Percentiles rank a stretch among this genome's conserved stretches.
These are phyloP conservation scores for Fusarium decemcellulare DNA, from an alignment of 2,329 filamentous ascomycete species.

Conservation along the genomic window DNA sequence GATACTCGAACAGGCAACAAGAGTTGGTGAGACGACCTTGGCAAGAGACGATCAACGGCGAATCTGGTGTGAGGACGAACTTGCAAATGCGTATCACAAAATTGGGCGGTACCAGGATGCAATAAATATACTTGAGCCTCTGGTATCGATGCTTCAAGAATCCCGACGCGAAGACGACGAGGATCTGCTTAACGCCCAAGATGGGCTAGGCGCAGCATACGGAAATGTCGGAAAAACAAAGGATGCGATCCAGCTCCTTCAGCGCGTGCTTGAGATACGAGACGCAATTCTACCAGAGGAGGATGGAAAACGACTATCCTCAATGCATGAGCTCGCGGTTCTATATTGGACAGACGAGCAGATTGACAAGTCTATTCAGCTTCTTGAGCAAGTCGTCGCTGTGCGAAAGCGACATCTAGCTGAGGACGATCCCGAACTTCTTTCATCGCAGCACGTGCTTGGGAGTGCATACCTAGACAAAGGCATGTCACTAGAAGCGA, in stretches of 20 bases:
- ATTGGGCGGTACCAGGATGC: not conserved
- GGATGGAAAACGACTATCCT: not conserved
- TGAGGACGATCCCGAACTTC: slow-evolving; percentile 7
- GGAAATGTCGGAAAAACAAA: not conserved
- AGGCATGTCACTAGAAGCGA: not conserved
- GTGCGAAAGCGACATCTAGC: not conserved
- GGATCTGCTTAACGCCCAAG: not conserved
- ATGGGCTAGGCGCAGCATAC: accelerated
- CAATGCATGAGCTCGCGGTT: accelerated
- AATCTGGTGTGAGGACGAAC: slow-evolving; percentile 9
- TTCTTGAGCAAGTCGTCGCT: not conserved
- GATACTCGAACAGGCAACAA: slow-evolving; percentile 10
- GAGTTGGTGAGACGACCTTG: not conserved
- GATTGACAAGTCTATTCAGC: not conserved
- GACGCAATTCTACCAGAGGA: not conserved
- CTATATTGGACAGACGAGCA: accelerated
- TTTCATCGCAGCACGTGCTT: not conserved
- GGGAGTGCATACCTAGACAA: accelerated
- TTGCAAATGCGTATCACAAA: slow-evolving; percentile 16
- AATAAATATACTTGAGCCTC: not conserved
- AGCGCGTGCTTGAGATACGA: not conserved
- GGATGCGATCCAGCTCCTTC: not conserved
- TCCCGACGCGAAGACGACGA: not conserved
- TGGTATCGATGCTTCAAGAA: not conserved
- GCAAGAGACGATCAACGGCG: slow-evolving; percentile 15